phyloP scores from a whole-genome alignment of 352 stramenopile species.

The Pythium sukuiense region DNA sequence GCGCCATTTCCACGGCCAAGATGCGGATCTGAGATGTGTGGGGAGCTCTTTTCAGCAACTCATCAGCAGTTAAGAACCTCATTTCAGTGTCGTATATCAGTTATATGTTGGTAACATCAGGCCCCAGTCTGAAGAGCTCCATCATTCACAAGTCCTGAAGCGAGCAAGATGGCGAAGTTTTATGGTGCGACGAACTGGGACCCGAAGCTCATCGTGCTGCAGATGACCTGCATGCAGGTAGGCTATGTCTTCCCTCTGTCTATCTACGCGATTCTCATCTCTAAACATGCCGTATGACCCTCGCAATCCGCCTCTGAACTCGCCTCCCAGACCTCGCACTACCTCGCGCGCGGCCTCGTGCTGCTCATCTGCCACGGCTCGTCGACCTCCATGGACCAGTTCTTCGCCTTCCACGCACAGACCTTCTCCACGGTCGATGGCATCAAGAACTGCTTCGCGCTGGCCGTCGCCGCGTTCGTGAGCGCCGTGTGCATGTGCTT shows the following conservation, averaged over 20 bases:
- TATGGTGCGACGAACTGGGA: slow-evolving; percentile 79
- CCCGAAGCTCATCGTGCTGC: slow-evolving; percentile 86
- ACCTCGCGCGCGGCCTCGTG: slow-evolving; percentile 70
- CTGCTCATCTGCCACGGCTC: slow-evolving; percentile 75
- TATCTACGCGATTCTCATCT: background rate
- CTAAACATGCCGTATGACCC: background rate
- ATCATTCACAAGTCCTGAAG: background rate
- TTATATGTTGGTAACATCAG: background rate
- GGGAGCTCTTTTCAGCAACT: background rate
- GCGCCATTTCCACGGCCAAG: background rate
- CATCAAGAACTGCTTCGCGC: slow-evolving; percentile 79
- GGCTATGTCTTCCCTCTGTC: background rate
- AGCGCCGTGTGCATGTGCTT: slow-evolving; percentile 74
- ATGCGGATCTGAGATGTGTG: slow-evolving; percentile 1
- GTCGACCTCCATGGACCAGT: slow-evolving; percentile 70
- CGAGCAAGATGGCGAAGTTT: slow-evolving; percentile 71
- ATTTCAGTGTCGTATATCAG: background rate
- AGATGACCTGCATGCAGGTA: slow-evolving; percentile 89
- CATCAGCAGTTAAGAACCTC: slow-evolving; percentile 5
- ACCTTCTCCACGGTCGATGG: slow-evolving; percentile 73
- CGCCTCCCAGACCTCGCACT: slow-evolving; percentile 65
- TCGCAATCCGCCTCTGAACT: background rate
- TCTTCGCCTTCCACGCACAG: slow-evolving; percentile 85
- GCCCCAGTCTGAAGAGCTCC: too few species aligned
- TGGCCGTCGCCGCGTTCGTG: slow-evolving; percentile 53